Evolutionary conservation across 2,329 filamentous ascomycete species (phyloP).

Genomic region (Colletotrichum musae): DNA sequence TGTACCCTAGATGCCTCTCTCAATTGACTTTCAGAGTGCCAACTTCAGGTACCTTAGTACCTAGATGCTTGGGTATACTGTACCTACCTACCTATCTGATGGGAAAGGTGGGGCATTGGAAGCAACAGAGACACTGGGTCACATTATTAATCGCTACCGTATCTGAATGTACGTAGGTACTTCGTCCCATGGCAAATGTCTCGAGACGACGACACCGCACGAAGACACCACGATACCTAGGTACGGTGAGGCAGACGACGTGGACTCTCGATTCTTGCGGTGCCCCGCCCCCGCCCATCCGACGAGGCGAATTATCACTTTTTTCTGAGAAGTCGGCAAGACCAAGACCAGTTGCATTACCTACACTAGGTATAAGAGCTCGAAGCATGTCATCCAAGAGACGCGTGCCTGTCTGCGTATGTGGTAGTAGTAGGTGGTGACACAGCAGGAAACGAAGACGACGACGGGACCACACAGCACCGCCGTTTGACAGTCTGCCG

Average conservation of each 20-base stretch:
- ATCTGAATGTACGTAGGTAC: too few relatives aligned
- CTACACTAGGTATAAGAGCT: not conserved
- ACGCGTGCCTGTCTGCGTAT: not conserved
- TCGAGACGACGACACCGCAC: too few relatives aligned
- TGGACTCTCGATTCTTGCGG: too few relatives aligned
- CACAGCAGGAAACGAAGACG: slow-evolving; percentile 5
- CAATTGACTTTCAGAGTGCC: not conserved
- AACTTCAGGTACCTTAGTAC: too few relatives aligned
- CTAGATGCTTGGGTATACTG: too few relatives aligned
- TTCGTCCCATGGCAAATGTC: too few relatives aligned
- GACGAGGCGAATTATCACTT: not conserved
- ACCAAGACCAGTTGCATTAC: not conserved
- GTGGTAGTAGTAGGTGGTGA: slow-evolving; percentile 14
- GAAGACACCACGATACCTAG: too few relatives aligned
- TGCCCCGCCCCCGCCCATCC: not conserved
- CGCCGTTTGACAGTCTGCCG: slow-evolving; percentile 10
- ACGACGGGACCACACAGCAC: not conserved
- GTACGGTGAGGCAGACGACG: not conserved
- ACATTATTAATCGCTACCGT: too few relatives aligned
- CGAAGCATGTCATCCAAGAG: slow-evolving; percentile 13
- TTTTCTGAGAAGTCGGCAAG: not conserved
- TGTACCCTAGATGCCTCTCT: not conserved
- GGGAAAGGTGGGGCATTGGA: not conserved
- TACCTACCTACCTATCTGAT: not conserved
- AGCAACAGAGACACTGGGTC: not conserved